Percentiles rank a stretch among this genome's conserved stretches.
Conservation (phyloP, 768 basidiomycete species). For the Pulveroboletus sp. region DNA sequence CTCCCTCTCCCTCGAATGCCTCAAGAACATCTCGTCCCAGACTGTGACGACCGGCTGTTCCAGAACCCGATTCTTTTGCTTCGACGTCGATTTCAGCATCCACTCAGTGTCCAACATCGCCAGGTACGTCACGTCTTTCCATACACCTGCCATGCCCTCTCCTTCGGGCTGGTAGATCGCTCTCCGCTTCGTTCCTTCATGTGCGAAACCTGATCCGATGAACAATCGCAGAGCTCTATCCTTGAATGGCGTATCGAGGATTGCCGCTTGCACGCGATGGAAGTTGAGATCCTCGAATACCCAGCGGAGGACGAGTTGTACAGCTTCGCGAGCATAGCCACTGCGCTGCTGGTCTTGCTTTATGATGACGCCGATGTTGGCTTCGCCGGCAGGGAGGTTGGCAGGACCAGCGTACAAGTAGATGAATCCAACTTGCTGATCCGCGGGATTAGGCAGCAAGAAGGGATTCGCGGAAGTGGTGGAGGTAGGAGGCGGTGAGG, state of each 20-base stretch:
- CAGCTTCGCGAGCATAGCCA: constrained; percentile 45
- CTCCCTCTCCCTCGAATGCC: constrained; percentile 56
- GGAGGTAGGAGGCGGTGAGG: neutral
- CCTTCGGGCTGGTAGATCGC: constrained; percentile 42
- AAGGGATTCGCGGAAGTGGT: neutral
- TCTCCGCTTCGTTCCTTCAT: constrained; percentile 60
- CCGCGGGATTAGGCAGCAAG: neutral
- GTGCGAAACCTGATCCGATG: constrained; percentile 45
- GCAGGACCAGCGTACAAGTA: constrained; percentile 23
- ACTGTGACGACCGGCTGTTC: constrained; percentile 34
- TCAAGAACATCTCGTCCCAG: constrained; percentile 60
- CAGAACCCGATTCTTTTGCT: neutral
- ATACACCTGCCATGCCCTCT: constrained; percentile 36
- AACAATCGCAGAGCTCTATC: constrained; percentile 46
- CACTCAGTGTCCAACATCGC: constrained; percentile 62
- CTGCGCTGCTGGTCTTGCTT: constrained; percentile 31
- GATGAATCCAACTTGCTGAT: constrained; percentile 18
- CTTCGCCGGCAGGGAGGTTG: constrained; percentile 34
- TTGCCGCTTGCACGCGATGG: constrained; percentile 34
- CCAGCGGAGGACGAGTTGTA: constrained; percentile 40
- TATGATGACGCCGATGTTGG: constrained; percentile 54
- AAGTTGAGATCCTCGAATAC: constrained; percentile 40
- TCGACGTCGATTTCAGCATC: constrained; percentile 34
- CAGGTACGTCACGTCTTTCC: constrained; percentile 58
- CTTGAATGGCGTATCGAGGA: constrained; percentile 43